Conservation (phyloP, 495 filamentous ascomycete species). For the Lasiosphaeria ovina region DNA sequence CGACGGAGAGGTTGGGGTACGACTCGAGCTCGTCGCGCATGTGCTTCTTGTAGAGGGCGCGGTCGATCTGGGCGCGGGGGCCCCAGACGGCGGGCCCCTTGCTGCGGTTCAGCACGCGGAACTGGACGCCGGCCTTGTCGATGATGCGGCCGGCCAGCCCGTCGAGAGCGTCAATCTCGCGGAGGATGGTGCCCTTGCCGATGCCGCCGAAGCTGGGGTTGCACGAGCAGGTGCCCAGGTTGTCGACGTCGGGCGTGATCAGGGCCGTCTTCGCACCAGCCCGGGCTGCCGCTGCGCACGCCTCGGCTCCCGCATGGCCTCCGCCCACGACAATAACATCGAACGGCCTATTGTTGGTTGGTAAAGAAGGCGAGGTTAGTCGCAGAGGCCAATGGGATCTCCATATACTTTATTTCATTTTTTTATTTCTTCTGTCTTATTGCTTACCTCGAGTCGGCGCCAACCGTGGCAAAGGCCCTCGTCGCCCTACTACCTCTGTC, state of each 20-base stretch:
- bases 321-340: conserved; percentile 96
- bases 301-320: conserved; percentile 93
- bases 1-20: conserved; percentile 73
- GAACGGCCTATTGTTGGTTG: conserved; percentile 57
- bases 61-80: conserved; percentile 92
- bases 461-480: conserved; percentile 40
- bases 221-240: conserved; percentile 94
- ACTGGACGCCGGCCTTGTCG: conserved; percentile 92
- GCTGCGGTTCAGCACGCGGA: conserved; percentile 78
- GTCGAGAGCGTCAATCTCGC: conserved; percentile 94
- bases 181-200: conserved; percentile 95
- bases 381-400: too few relatives aligned
- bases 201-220: conserved; percentile 98
- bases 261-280: conserved; percentile 86
- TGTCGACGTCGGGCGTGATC: conserved; percentile 80
- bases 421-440: too few relatives aligned
- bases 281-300: conserved; percentile 88
- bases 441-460: conserved; percentile 35
- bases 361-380: background rate
- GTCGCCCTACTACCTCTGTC: conserved; percentile 10
- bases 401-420: too few relatives aligned
- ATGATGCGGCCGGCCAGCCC: conserved; percentile 86
- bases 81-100: conserved; percentile 98
- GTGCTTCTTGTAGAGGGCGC: conserved; percentile 81
- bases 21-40: conserved; percentile 83